phyloP scores from a whole-genome alignment of 371 early-diverging fungal species.

The Nematocida displodere region DNA sequence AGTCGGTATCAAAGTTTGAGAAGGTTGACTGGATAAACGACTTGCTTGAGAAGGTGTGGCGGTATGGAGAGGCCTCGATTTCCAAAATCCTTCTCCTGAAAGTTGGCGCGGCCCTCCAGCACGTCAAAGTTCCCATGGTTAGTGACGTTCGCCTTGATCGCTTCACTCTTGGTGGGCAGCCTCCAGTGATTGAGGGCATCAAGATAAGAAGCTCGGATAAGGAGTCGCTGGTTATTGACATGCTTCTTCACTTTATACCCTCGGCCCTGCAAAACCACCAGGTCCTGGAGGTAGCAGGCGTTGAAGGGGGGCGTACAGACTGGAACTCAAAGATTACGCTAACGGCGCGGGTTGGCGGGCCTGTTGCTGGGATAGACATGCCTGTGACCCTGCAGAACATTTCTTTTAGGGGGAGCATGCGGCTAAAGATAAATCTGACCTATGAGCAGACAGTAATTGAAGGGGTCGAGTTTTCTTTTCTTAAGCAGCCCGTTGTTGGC shows the following conservation, averaged over 20 bases:
- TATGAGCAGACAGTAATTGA: slow-evolving; percentile 71
- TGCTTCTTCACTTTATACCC: slow-evolving; percentile 39
- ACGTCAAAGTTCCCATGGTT: slow-evolving; percentile 71
- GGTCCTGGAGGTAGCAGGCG: slow-evolving; percentile 43
- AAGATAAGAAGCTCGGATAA: slow-evolving; percentile 51
- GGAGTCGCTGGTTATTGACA: slow-evolving; percentile 41
- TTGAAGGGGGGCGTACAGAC: slow-evolving; percentile 23
- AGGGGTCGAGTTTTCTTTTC: slow-evolving; percentile 74
- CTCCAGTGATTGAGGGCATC: slow-evolving; percentile 79
- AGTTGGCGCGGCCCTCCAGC: slow-evolving; percentile 62
- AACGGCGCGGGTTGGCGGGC: slow-evolving; percentile 74
- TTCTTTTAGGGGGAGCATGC: slow-evolving; percentile 72
- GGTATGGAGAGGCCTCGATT: slow-evolving; percentile 80
- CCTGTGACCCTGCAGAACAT: slow-evolving; percentile 83
- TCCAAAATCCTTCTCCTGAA: slow-evolving; percentile 73
- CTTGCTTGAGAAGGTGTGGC: slow-evolving; percentile 79
- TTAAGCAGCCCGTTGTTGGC: slow-evolving; percentile 78
- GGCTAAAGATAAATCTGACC: slow-evolving; percentile 73
- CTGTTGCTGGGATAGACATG: slow-evolving; percentile 77
- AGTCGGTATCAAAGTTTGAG: slow-evolving; percentile 67
- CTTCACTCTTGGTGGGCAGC: slow-evolving; percentile 86
- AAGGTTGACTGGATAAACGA: slow-evolving; percentile 89
- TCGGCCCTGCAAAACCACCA: slow-evolving; percentile 60
- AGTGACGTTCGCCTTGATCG: slow-evolving; percentile 78
- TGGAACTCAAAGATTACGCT: slow-evolving; percentile 93